Base-by-base conservation (phyloP, 139 green algal genomes). In the Pleodorina starrii region DNA sequence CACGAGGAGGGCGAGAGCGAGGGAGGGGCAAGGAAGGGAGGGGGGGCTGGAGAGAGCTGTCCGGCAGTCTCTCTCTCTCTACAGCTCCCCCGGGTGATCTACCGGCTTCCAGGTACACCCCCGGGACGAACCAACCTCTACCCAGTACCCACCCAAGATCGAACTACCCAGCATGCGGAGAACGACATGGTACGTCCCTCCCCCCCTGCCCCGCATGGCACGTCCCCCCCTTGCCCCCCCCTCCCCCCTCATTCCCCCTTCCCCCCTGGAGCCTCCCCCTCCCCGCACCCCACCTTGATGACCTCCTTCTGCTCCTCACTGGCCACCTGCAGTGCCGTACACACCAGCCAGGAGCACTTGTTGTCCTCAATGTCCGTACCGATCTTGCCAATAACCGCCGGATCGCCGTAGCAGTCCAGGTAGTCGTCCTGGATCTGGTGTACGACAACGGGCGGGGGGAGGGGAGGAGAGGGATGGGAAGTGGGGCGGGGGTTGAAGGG, bases 301-400 rank as follows among this genome's bases (percentile, higher is more conserved):
- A 96, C 72, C 60, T 96, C 88, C 44, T 94, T 94, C 94, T 99
- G 98, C 83, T 94, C 93, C 5, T 94, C 86, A 46, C 27, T 94
- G 0, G 96, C 98, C 12, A 93, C 75, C 90, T 97, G 51, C 87
- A 99, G 93, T 23, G 96, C 98, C 38, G 97, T 96, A 82, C 98
- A 98, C 38, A 99, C 96, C 43, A 99, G 92, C 98, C 98, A 99
- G 40, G 95, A 98, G 94, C 98, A 99, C 93, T 99, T 99, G 94
- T 97, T 99, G 94, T 99, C 98, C 92, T 98, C 93, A 81, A 99
- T 99, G 93, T 99, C 98, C 42, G 98, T 99, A 32, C 98, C 98
- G n/a, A 99, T 95, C 91, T 99, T 99, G 81, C 98, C 98, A 75
- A 99, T 98, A 5, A 98, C 93, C 71, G 96, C 95, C 6, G 98